Percentiles rank a stretch among this genome's conserved stretches.
phyloP scores from a whole-genome alignment of 257 asterid genomes.

The Anisodus tanguticus region DNA sequence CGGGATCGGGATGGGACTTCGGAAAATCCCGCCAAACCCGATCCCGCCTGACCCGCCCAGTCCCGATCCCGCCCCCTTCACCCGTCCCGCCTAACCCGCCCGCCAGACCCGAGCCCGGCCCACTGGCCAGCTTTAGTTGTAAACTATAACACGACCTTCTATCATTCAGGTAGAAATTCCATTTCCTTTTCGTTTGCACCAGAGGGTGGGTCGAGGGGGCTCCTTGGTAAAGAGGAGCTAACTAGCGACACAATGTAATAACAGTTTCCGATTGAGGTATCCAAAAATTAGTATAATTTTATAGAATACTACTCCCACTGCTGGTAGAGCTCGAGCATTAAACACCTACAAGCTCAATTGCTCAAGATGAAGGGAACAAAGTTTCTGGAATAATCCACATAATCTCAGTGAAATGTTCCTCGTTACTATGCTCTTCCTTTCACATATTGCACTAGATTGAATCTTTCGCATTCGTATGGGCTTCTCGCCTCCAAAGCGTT shows the following conservation, averaged over 20 bases:
- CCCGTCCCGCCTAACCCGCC: no score
- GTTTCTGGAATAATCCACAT: not conserved
- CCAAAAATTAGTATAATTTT: not conserved
- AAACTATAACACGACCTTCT: not conserved
- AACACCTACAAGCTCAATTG: not conserved
- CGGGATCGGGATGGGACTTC: no score
- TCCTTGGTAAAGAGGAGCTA: not conserved
- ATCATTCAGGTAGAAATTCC: not conserved
- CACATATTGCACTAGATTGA: not conserved
- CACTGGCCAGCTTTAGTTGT: not conserved
- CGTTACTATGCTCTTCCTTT: not conserved
- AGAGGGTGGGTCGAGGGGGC: not conserved
- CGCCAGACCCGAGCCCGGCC: no score
- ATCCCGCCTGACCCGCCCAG: no score
- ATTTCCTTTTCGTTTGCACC: not conserved
- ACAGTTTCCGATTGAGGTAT: not conserved
- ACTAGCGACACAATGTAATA: not conserved
- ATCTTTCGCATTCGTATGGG: not conserved
- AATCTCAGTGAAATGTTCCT: not conserved
- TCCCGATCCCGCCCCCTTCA: no score
- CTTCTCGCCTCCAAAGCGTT: not conserved
- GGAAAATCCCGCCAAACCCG: no score
- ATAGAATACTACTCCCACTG: not conserved
- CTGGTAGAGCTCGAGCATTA: not conserved
- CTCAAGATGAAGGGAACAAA: slow-evolving; percentile 5